A percentile compares a stretch with the other conserved stretches of the same genome.
These are phyloP conservation scores for Harringtonia aguacate DNA, from an alignment of 2,329 filamentous ascomycete species.

Conservation along the genomic window DNA sequence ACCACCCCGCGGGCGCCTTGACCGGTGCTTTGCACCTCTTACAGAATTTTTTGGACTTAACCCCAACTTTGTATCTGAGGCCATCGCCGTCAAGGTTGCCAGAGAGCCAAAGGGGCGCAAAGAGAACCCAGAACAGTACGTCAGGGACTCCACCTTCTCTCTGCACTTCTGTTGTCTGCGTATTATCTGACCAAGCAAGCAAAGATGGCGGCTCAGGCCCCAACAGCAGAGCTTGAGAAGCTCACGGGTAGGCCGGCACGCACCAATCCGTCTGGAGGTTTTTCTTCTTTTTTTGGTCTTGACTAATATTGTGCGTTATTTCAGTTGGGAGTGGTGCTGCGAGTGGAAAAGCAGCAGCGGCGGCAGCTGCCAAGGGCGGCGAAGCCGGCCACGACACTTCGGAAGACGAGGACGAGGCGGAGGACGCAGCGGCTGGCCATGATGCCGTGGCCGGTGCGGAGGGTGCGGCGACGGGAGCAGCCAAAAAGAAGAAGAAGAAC, in stretches of 20 bases:
- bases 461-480: constrained; percentile 26
- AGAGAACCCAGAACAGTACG: too few species aligned
- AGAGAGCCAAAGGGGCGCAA: too few species aligned
- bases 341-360: neutral
- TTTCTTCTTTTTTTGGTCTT: too few species aligned
- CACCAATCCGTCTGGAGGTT: too few species aligned
- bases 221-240: constrained; percentile 29
- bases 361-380: neutral
- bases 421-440: constrained; percentile 13
- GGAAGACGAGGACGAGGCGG: constrained; percentile 5
- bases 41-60: too few species aligned
- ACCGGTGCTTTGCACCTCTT: too few species aligned
- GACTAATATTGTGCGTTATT: too few species aligned
- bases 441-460: constrained; percentile 1
- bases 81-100: too few species aligned
- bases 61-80: too few species aligned
- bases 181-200: neutral
- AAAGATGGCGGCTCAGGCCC: constrained; percentile 30
- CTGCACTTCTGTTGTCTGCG: too few species aligned
- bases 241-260: constrained; percentile 22
- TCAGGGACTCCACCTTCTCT: too few species aligned
- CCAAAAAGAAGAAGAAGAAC: constrained; percentile 32
- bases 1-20: too few species aligned
- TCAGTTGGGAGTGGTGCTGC: neutral
- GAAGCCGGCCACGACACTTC: constrained; percentile 1